Conservation (phyloP, 2,329 filamentous ascomycete genomes). For the Thelonectria rubi region DNA sequence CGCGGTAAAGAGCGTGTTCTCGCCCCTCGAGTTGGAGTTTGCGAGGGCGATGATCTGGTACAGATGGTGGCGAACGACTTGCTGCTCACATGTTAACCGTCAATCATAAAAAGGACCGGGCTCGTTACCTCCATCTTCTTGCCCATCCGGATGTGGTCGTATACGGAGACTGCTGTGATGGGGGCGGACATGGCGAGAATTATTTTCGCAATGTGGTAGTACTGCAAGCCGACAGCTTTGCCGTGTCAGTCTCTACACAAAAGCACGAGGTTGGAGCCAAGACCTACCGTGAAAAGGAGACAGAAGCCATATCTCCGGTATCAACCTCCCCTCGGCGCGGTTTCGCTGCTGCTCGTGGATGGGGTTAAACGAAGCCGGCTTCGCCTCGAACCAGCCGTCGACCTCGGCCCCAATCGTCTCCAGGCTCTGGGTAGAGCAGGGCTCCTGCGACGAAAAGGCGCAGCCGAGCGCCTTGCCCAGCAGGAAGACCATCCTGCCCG, state of each 20-base stretch:
- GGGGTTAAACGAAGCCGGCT: constrained; percentile 23
- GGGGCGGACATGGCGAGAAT: constrained; percentile 24
- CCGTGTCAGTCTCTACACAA: neutral
- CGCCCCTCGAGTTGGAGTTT: constrained; percentile 17
- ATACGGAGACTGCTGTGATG: constrained; percentile 18
- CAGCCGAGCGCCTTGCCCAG: constrained; percentile 20
- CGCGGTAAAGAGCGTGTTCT: constrained; percentile 27
- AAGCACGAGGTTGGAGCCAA: neutral
- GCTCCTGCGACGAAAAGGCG: constrained; percentile 16
- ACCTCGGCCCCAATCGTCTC: constrained; percentile 10
- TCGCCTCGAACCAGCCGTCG: constrained; percentile 23
- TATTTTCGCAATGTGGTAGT: constrained; percentile 30
- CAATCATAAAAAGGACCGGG: neutral
- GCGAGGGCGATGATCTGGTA: constrained; percentile 25
- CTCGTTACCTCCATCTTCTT: constrained; percentile 22
- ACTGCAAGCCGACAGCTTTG: constrained; percentile 25
- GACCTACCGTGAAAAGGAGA: constrained; percentile 25
- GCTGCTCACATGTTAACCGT: neutral
- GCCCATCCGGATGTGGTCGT: constrained; percentile 26
- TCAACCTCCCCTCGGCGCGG: constrained; percentile 14
- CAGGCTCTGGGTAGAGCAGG: constrained; percentile 13
- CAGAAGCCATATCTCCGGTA: constrained; percentile 25
- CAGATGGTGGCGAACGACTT: constrained; percentile 20
- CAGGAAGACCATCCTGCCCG: constrained; percentile 23
- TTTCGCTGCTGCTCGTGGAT: constrained; percentile 24